Conservation (phyloP, 176 grass and related monocot genomes). For the Cymbopogon citratus region DNA sequence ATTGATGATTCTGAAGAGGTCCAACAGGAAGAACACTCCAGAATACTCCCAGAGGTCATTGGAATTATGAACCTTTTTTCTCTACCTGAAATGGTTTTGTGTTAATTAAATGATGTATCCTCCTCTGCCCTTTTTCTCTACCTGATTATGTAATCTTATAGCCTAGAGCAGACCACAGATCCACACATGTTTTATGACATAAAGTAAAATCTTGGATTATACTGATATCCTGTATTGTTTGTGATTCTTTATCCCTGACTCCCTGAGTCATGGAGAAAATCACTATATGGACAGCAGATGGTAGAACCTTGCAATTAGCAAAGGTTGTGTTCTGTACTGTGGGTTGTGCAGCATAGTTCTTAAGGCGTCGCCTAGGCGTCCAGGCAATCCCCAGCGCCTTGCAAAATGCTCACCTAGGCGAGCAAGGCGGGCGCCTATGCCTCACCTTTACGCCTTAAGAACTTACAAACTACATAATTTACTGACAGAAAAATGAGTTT, state of each 20-base stretch:
- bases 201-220: background rate
- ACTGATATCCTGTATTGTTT: background rate
- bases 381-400: no score
- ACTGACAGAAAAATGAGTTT: background rate
- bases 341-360: background rate
- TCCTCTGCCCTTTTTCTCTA: background rate
- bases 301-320: constrained; percentile 8
- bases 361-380: no score
- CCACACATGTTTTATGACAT: background rate
- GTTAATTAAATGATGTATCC: background rate
- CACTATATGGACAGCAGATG: background rate
- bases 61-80: background rate
- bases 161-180: constrained; percentile 12
- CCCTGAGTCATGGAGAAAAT: background rate
- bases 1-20: constrained; percentile 39
- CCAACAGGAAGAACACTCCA: constrained; percentile 64
- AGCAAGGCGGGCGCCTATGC: no score
- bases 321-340: background rate
- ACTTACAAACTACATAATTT: background rate
- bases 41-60: constrained; percentile 56
- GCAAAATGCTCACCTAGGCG: no score
- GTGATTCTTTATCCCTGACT: background rate
- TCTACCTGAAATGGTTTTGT: constrained; percentile 5
- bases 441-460: no score
- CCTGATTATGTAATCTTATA: constrained; percentile 4